A percentile compares a stretch with the other conserved stretches of the same genome.
phyloP scores from a whole-genome alignment of 2,329 filamentous ascomycete genomes.

The Arthrobotrys sphaeroides region DNA sequence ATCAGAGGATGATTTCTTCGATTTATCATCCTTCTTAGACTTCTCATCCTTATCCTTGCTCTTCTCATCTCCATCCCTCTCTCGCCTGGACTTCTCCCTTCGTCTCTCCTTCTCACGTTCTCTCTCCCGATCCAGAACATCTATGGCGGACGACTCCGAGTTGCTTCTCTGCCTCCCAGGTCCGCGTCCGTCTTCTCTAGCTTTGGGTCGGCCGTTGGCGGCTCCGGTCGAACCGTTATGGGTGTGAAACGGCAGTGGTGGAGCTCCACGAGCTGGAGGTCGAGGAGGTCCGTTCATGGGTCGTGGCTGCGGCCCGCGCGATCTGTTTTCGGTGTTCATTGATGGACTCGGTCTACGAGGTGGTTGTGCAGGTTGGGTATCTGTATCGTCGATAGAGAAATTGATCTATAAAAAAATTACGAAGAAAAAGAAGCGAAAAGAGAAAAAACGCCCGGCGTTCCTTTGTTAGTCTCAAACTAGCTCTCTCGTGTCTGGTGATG shows the following conservation, averaged over 20 bases:
- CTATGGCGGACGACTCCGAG: slow-evolving; percentile 79
- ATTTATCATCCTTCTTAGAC: slow-evolving; percentile 52
- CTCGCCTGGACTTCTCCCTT: slow-evolving; percentile 60
- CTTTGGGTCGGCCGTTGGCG: slow-evolving; percentile 9
- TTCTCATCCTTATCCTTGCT: slow-evolving; percentile 59
- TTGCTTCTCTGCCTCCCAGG: slow-evolving; percentile 66
- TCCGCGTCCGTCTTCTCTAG: slow-evolving; percentile 15
- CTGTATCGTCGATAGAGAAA: slow-evolving; percentile 49
- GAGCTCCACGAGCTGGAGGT: slow-evolving; percentile 36
- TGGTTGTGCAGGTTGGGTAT: slow-evolving; percentile 14
- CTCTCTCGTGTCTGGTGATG: background rate
- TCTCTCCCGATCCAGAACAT: slow-evolving; percentile 68
- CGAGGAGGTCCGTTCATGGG: slow-evolving; percentile 35
- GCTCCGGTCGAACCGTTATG: slow-evolving; percentile 34
- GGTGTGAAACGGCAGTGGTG: slow-evolving; percentile 21
- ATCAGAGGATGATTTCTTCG: slow-evolving; percentile 60
- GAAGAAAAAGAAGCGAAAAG: background rate
- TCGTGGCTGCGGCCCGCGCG: slow-evolving; percentile 41
- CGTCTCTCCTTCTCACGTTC: slow-evolving; percentile 68
- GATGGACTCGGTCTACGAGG: slow-evolving; percentile 45
- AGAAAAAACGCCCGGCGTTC: background rate
- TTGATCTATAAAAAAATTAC: slow-evolving; percentile 33
- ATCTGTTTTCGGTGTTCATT: slow-evolving; percentile 42
- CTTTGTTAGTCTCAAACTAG: slow-evolving; percentile 28
- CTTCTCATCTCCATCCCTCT: slow-evolving; percentile 24